These are phyloP conservation scores for Xylogone sp. DNA, from an alignment of 2,329 filamentous ascomycete species.

Conservation along the genomic window DNA sequence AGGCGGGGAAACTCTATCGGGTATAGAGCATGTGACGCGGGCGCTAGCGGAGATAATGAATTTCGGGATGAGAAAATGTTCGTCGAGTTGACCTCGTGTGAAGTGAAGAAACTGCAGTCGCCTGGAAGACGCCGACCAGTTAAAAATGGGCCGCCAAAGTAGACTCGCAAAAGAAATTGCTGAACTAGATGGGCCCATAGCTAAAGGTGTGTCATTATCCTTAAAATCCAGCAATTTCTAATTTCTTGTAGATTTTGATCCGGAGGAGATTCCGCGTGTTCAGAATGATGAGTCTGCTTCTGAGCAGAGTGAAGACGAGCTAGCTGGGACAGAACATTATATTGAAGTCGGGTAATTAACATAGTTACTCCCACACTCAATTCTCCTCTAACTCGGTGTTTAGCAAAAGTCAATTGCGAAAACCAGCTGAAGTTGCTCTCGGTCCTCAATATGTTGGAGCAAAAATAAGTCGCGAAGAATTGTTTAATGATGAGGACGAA, in stretches of 20 bases:
- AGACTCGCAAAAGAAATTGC: slow-evolving; percentile 55
- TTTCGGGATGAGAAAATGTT: not conserved
- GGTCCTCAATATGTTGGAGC: slow-evolving; percentile 80
- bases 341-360: slow-evolving; percentile 60
- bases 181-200: slow-evolving; percentile 54
- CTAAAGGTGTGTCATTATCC: slow-evolving; percentile 47
- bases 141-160: slow-evolving; percentile 46
- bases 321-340: slow-evolving; percentile 82
- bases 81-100: not conserved
- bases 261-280: slow-evolving; percentile 28
- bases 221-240: slow-evolving; percentile 3
- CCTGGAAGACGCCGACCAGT: not conserved
- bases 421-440: slow-evolving; percentile 63
- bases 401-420: slow-evolving; percentile 79
- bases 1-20: not conserved
- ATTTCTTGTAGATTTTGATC: slow-evolving; percentile 32
- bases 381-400: too few relatives aligned
- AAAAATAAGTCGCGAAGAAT: slow-evolving; percentile 65
- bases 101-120: not conserved
- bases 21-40: not conserved
- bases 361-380: not conserved
- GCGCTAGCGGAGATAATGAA: not conserved
- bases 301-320: slow-evolving; percentile 45
- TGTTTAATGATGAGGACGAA: slow-evolving; percentile 53
- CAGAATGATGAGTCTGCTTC: slow-evolving; percentile 37